Percentiles rank a stretch among this genome's conserved stretches.
These are phyloP conservation scores for Pseudonitzschia multiseries DNA, from an alignment of 108 stramenopile genomes.

Conservation along the genomic window DNA sequence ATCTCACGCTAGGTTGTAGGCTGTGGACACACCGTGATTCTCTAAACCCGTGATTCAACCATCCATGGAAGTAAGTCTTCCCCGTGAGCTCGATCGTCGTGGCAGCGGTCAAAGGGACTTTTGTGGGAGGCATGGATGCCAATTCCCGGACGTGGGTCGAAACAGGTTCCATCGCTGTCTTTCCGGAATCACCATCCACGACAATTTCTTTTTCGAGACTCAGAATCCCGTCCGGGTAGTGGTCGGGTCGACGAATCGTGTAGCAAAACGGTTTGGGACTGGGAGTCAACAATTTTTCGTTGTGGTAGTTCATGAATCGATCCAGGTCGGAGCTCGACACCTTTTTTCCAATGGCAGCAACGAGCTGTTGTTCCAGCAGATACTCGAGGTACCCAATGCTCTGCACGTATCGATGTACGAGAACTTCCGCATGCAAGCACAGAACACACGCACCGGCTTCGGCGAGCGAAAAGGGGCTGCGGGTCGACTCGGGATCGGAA, in stretches of 20 bases:
- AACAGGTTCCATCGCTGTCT: slow-evolving; percentile 38
- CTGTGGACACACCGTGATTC: neutral
- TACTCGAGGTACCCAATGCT: slow-evolving; percentile 56
- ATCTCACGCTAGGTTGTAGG: no score
- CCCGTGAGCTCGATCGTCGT: slow-evolving; percentile 60
- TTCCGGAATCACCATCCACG: neutral
- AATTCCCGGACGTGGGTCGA: slow-evolving; percentile 41
- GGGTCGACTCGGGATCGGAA: slow-evolving; percentile 13
- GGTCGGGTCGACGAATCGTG: slow-evolving; percentile 61
- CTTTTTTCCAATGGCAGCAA: slow-evolving; percentile 74
- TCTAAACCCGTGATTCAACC: slow-evolving; percentile 53
- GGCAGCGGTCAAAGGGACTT: slow-evolving; percentile 50
- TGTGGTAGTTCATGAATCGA: slow-evolving; percentile 61
- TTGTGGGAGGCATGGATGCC: slow-evolving; percentile 7
- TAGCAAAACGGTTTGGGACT: slow-evolving; percentile 70
- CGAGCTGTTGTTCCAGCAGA: slow-evolving; percentile 61
- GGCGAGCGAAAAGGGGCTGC: slow-evolving; percentile 26
- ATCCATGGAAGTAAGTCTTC: slow-evolving; percentile 71
- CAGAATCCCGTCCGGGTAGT: slow-evolving; percentile 62
- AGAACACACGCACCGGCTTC: slow-evolving; percentile 45
- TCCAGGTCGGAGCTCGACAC: slow-evolving; percentile 58
- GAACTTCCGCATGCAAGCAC: slow-evolving; percentile 21
- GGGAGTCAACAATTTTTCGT: slow-evolving; percentile 46
- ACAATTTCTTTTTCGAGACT: slow-evolving; percentile 35
- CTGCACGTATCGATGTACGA: slow-evolving; percentile 12